Evolutionary conservation across 1,139 yeast species (phyloP), one percentile per base, ranked within the genome.

Genomic region (Zygosaccharomyces pseudobailii): DNA sequence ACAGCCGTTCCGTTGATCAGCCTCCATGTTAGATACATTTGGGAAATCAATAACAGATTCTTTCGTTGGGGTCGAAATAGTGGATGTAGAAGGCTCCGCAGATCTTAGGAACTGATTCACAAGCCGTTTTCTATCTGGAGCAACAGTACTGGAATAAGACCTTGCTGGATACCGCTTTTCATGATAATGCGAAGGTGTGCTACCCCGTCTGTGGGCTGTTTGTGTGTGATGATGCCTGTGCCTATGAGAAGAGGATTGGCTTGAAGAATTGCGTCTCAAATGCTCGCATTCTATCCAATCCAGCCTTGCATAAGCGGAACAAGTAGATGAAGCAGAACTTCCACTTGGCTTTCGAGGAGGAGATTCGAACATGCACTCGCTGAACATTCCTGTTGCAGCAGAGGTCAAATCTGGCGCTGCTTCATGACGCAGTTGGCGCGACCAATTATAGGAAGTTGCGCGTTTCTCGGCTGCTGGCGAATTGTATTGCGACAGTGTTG

Each of bases 41-140:
- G 33, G 4, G 13, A 30, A 30, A 30, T 30, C 33, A 6, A 30
- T n/a, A 5, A 27, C 27, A 5, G 47, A 45, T n/a, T 22, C 46
- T 21, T 33, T 43, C 17, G 44, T 31, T n/a, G 10, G 27, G 7
- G 38, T 24, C 8, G 42, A 17, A 9, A 13, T 33, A 17, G 32
- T 24, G 3, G 43, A 36, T 33, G 53, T n/a, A 27, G 21, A 17
- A 10, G 45, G 47, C 30, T 48, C 48, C 42, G 49, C 42, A 3
- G 56, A 50, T 24, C 51, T 50, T 22, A 59, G 42, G 47, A 59
- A 61, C 40, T 60, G 64, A 40, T 57, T 51, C 3, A 60, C 65
- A 20, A 62, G 39, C 41, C 65, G 48, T 37, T 57, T 59, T 21
- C 49, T 48, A 36, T 55, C 55, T 24, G 43, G 40, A 35, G 40